Percentiles rank a stretch among this genome's conserved stretches.
phyloP scores from a whole-genome alignment of 345 rosid species.

The Gossypium bickii region DNA sequence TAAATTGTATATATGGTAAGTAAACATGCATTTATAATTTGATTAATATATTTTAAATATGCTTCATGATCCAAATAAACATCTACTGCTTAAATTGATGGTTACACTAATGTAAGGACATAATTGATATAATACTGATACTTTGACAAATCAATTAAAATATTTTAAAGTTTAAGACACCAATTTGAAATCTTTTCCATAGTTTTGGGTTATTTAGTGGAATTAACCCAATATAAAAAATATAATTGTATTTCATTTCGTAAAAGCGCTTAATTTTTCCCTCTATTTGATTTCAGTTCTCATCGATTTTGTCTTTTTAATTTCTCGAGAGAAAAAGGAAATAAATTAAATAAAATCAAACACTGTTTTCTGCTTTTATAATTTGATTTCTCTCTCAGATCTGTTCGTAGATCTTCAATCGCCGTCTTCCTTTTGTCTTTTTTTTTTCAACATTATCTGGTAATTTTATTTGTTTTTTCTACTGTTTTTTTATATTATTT shows the following conservation, averaged over 20 bases:
- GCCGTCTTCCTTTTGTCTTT: not conserved
- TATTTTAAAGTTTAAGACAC: too few relatives aligned
- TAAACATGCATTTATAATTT: too few relatives aligned
- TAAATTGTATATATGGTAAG: too few relatives aligned
- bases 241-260: not conserved
- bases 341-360: not conserved
- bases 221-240: too few relatives aligned
- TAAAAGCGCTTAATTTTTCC: not conserved
- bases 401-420: constrained; percentile 39
- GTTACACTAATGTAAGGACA: too few relatives aligned
- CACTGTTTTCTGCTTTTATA: constrained; percentile 17
- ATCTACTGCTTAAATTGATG: too few relatives aligned
- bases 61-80: too few relatives aligned
- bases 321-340: not conserved
- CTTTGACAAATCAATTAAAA: too few relatives aligned
- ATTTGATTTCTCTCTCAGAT: not conserved
- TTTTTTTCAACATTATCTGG: not conserved
- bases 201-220: too few relatives aligned
- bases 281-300: not conserved
- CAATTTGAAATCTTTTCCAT: too few relatives aligned
- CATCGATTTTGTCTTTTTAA: not conserved
- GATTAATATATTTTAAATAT: too few relatives aligned
- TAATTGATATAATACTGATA: too few relatives aligned
- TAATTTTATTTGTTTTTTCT: not conserved
- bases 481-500: not conserved